Evolutionary conservation across 768 basidiomycete species (phyloP).

Genomic region (Mycena rosella): DNA sequence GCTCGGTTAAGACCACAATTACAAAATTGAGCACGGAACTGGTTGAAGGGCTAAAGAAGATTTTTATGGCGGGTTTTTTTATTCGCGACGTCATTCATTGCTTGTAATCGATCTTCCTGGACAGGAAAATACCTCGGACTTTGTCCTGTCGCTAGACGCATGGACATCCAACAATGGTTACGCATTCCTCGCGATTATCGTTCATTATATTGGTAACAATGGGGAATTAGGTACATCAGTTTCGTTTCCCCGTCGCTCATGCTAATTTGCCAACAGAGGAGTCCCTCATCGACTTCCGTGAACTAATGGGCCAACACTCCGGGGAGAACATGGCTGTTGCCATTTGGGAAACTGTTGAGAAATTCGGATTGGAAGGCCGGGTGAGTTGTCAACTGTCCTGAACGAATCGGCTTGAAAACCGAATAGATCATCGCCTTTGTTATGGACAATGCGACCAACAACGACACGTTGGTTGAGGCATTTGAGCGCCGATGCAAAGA

Average conservation of each 20-base stretch:
- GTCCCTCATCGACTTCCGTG: conserved; percentile 50
- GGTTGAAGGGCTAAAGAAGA: not conserved
- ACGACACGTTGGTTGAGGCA: conserved; percentile 46
- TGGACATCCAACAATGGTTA: conserved; percentile 48
- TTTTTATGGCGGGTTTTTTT: too few species aligned
- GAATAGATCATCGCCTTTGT: conserved; percentile 42
- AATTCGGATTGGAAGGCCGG: conserved; percentile 41
- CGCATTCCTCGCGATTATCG: conserved; percentile 41
- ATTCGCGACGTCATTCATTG: too few species aligned
- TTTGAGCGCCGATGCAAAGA: conserved; percentile 34
- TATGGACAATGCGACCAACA: conserved; percentile 51
- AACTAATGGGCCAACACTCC: conserved; percentile 45
- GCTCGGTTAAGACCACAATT: not conserved
- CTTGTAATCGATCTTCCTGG: not conserved
- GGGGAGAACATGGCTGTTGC: conserved; percentile 49
- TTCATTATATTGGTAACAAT: conserved; percentile 42
- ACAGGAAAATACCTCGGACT: conserved; percentile 11
- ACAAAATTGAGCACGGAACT: not conserved
- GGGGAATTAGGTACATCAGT: conserved; percentile 42
- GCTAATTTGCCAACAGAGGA: too few species aligned
- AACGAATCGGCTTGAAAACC: too few species aligned
- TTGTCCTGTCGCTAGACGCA: conserved; percentile 41
- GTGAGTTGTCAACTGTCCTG: conserved; percentile 24
- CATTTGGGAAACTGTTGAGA: conserved; percentile 45
- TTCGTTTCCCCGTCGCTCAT: too few species aligned